Base-by-base conservation (phyloP, 352 stramenopile species). In the Thraustochytrium striatum region DNA sequence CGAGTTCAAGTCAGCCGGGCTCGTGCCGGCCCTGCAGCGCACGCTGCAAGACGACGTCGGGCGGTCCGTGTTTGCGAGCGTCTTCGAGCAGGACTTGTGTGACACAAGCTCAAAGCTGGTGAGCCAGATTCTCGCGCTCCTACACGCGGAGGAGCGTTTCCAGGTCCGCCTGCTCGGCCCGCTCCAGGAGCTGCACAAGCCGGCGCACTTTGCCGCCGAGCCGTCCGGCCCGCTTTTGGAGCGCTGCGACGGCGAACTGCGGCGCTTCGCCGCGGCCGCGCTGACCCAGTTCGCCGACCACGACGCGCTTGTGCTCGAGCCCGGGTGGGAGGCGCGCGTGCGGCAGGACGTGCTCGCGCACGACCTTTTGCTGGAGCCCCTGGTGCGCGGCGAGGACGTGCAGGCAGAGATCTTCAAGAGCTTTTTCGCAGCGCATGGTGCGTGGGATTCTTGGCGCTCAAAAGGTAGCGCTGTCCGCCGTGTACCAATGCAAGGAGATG, bases 71-170 rank as follows among this genome's bases (percentile, higher is more conserved):
- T 75, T 75, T 43, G 7, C 52, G 16, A 25, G 39, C 44, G 65
- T 75, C 32, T 75, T 75, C 41, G 32, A 33, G 9, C 35, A n/a
- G n/a, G n/a, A n/a, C n/a, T n/a, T n/a, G n/a, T n/a, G n/a, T n/a
- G n/a, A n/a, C n/a, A n/a, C n/a, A n/a, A n/a, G n/a, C n/a, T n/a
- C n/a, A n/a, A n/a, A n/a, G n/a, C n/a, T n/a, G n/a, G n/a, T n/a
- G n/a, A n/a, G n/a, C n/a, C 58, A 75, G 47, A 25, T 75, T 11
- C 61, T 75, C 21, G 44, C 43, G n/a, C 32, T 75, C 9, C 50
- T 75, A 3, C 43, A 75, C 36, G 65, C 43, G 1, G 65, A 75
- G 50, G 65, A 75, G 8, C 33, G 7, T n/a, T 75, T 75, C 8
- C 32, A 61, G 2, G 65, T 75, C 7, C 44, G 52, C 9, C 65